A percentile compares a stretch with the other conserved stretches of the same genome.
Evolutionary conservation across 2,329 filamentous ascomycete species (phyloP).

Genomic region (Xylariaceae sp.): DNA sequence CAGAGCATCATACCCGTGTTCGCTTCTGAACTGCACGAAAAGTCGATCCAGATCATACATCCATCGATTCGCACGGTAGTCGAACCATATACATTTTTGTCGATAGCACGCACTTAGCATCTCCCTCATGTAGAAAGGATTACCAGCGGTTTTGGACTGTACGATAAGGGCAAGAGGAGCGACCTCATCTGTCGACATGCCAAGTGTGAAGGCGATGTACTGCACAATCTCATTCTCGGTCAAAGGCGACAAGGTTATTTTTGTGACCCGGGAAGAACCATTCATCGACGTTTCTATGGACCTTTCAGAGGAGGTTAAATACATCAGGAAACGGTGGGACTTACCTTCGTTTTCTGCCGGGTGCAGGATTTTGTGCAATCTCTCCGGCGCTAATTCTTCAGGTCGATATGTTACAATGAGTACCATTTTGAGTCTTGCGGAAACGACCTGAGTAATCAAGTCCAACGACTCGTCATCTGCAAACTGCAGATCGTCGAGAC

Average conservation of each 20-base stretch:
- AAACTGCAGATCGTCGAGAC: slow-evolving; percentile 84
- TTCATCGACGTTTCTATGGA: slow-evolving; percentile 40
- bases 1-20: slow-evolving; percentile 73
- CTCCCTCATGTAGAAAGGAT: slow-evolving; percentile 86
- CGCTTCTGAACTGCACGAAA: slow-evolving; percentile 78
- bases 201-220: slow-evolving; percentile 79
- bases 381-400: slow-evolving; percentile 58
- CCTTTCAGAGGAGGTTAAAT: slow-evolving; percentile 9
- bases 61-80: slow-evolving; percentile 79
- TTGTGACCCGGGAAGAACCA: slow-evolving; percentile 58
- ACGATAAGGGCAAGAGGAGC: slow-evolving; percentile 77
- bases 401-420: slow-evolving; percentile 74
- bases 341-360: slow-evolving; percentile 52
- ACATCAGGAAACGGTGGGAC: background rate
- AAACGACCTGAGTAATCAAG: slow-evolving; percentile 75
- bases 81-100: slow-evolving; percentile 86
- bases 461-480: slow-evolving; percentile 85
- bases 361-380: slow-evolving; percentile 51
- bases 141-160: slow-evolving; percentile 83
- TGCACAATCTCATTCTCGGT: slow-evolving; percentile 74
- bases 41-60: slow-evolving; percentile 80
- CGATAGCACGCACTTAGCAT: slow-evolving; percentile 85
- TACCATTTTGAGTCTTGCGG: slow-evolving; percentile 74
- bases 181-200: slow-evolving; percentile 67
- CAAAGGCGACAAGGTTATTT: slow-evolving; percentile 68